Evolutionary conservation across 768 basidiomycete genomes (phyloP).

Genomic region (Boletus subparvulus): DNA sequence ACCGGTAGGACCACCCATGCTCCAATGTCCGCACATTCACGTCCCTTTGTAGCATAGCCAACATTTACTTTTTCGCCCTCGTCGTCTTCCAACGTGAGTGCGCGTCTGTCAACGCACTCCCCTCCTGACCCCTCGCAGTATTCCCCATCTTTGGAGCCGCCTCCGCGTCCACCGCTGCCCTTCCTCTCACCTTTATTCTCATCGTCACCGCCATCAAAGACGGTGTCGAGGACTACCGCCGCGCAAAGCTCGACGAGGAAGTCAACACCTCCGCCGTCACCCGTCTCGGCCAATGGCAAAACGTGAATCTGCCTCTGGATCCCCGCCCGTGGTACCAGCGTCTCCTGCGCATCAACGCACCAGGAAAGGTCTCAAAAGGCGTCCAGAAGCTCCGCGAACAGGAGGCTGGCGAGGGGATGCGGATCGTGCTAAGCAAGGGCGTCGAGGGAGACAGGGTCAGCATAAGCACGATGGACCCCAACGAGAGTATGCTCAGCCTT

Average conservation of each 20-base stretch:
- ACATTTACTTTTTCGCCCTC: slow-evolving; percentile 86
- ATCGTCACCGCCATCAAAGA: slow-evolving; percentile 92
- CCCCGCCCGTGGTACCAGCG: slow-evolving; percentile 73
- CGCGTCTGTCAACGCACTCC: background rate
- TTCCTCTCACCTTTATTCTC: slow-evolving; percentile 87
- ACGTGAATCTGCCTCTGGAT: slow-evolving; percentile 84
- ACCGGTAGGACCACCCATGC: slow-evolving; percentile 51
- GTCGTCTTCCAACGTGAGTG: slow-evolving; percentile 74
- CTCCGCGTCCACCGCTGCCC: slow-evolving; percentile 73
- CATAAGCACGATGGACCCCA: slow-evolving; percentile 44
- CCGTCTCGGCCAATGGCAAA: slow-evolving; percentile 84
- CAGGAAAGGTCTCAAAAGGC: slow-evolving; percentile 79
- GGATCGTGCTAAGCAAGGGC: slow-evolving; percentile 56
- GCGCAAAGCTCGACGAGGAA: slow-evolving; percentile 82
- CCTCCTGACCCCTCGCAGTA: slow-evolving; percentile 43
- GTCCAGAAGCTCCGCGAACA: slow-evolving; percentile 80
- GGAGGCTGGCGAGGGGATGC: slow-evolving; percentile 69
- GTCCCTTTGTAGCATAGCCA: slow-evolving; percentile 61
- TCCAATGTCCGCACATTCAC: background rate
- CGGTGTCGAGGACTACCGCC: slow-evolving; percentile 93
- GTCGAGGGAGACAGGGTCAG: slow-evolving; percentile 37
- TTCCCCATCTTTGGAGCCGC: slow-evolving; percentile 92
- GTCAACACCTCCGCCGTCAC: slow-evolving; percentile 95
- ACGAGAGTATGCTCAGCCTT: slow-evolving; percentile 45
- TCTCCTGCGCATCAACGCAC: slow-evolving; percentile 65